phyloP scores from a whole-genome alignment of 306 rosid species.

The Calophaca sinica region DNA sequence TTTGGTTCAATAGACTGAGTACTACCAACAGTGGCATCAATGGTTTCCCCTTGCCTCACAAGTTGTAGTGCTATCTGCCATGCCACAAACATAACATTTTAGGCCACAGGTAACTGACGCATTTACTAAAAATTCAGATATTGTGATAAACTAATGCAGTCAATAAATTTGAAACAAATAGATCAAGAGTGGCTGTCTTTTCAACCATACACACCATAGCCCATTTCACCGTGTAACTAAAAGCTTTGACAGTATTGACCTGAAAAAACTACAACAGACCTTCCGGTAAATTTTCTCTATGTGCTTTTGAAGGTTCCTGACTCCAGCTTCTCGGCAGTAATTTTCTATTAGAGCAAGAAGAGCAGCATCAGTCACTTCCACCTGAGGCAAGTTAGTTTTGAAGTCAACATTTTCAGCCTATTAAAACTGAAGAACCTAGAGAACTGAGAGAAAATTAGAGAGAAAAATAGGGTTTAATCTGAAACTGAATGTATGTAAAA shows the following conservation, averaged over 20 bases:
- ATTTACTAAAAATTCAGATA: constrained; percentile 34
- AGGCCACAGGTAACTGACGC: constrained; percentile 13
- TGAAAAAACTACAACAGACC: constrained; percentile 57
- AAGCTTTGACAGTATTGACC: constrained; percentile 25
- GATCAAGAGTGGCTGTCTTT: constrained; percentile 21
- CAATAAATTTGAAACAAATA: neutral
- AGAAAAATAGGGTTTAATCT: neutral
- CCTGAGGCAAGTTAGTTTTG: constrained; percentile 58
- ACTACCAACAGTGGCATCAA: constrained; percentile 49
- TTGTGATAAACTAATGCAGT: constrained; percentile 23
- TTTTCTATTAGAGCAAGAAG: constrained; percentile 87
- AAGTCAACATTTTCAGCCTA: constrained; percentile 35
- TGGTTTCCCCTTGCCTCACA: constrained; percentile 70
- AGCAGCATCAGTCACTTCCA: constrained; percentile 85
- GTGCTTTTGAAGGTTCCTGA: constrained; percentile 95
- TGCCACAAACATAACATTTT: constrained; percentile 48
- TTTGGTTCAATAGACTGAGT: constrained; percentile 48
- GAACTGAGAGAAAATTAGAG: neutral
- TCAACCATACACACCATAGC: constrained; percentile 18
- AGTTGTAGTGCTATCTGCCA: constrained; percentile 92
- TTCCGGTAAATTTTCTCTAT: constrained; percentile 92
- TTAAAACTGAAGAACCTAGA: neutral
- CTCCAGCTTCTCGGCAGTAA: constrained; percentile 94
- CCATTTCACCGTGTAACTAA: neutral
- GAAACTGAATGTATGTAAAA: neutral